Evolutionary conservation across 306 rosid genomes (phyloP).

Genomic region (Carpinus viminea): DNA sequence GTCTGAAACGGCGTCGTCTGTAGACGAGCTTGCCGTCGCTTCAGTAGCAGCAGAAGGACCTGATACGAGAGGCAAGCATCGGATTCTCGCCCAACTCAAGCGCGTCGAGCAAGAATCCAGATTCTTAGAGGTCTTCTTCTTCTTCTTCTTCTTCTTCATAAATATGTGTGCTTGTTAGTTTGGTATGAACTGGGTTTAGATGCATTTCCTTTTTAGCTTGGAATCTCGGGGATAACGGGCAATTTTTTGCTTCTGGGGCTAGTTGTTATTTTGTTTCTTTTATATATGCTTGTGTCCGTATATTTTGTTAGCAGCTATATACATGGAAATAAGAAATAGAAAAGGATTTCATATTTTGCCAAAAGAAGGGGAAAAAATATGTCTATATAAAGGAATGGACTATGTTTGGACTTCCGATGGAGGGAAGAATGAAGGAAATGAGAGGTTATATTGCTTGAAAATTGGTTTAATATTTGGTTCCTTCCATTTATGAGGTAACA

Average conservation of each 20-base stretch:
- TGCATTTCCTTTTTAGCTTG: background rate
- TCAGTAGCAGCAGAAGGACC: constrained; percentile 11
- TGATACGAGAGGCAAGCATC: constrained; percentile 77
- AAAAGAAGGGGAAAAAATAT: background rate
- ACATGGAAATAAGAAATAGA: background rate
- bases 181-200: constrained; percentile 9
- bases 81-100: constrained; percentile 75
- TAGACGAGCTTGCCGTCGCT: constrained; percentile 47
- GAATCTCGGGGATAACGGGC: background rate
- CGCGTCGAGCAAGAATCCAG: constrained; percentile 72
- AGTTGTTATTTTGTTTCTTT: constrained; percentile 7
- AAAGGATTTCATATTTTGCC: background rate
- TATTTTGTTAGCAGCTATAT: background rate
- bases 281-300: background rate
- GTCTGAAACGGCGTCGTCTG: constrained; percentile 65
- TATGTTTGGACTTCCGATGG: background rate
- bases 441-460: background rate
- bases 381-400: background rate
- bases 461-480: background rate
- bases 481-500: background rate
- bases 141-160: background rate
- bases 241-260: constrained; percentile 21
- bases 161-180: background rate
- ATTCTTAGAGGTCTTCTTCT: constrained; percentile 58
- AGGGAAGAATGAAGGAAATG: background rate